phyloP scores from a whole-genome alignment of 2,329 filamentous ascomycete genomes.

The Colletotrichum scovillei region DNA sequence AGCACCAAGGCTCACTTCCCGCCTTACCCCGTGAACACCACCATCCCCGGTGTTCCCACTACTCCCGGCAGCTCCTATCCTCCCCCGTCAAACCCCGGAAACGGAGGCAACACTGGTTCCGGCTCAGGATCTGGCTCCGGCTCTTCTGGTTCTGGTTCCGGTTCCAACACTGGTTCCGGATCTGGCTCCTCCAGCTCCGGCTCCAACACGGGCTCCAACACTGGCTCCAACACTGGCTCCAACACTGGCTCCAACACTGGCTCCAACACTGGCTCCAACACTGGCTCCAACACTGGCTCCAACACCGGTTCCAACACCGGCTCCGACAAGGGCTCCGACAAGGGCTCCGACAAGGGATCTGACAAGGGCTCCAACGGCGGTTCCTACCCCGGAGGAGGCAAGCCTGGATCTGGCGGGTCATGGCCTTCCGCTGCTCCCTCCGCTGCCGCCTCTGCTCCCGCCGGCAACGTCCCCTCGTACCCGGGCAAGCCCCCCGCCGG shows the following conservation, averaged over 20 bases:
- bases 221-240: not conserved
- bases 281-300: not conserved
- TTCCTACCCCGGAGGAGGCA: not conserved
- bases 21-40: conserved; percentile 25
- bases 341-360: not conserved
- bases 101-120: not conserved
- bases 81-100: not conserved
- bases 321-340: not conserved
- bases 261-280: not conserved
- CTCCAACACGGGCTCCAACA: not conserved
- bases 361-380: not conserved
- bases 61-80: conserved; percentile 4
- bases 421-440: not conserved
- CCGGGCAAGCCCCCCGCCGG: conserved; percentile 21
- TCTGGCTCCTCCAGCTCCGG: not conserved
- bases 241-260: not conserved
- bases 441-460: conserved; percentile 12
- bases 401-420: not conserved
- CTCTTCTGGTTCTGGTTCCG: not conserved
- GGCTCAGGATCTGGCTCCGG: not conserved
- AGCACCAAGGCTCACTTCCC: conserved; percentile 17
- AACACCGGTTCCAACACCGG: not conserved
- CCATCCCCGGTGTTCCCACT: conserved; percentile 22
- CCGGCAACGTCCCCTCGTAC: conserved; percentile 17
- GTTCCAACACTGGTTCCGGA: not conserved